Evolutionary conservation across 2,329 filamentous ascomycete species (phyloP), one percentile per base, ranked within the genome.

Genomic region (Neurospora crassa): DNA sequence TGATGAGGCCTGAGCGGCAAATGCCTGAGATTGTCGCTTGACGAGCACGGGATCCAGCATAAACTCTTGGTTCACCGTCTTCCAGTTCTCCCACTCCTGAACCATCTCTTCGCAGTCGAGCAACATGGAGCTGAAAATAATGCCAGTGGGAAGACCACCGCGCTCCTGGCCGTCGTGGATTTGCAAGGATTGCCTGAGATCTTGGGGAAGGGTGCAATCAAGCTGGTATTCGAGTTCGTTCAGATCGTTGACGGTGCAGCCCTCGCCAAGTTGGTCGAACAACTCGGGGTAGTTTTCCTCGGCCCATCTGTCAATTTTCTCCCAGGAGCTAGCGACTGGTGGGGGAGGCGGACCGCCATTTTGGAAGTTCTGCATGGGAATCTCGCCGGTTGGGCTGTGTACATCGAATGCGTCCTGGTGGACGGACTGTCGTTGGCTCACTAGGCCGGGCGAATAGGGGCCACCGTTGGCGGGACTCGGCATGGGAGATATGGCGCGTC

Each of bases 21-120:
- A 85, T 3, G 92, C 90, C 24, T 88, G 84, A 18, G 90, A 84
- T 5, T 91, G 89, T 71, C 82, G 90, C 79, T 80, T 84, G 75
- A 83, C 85, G 77, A 81, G 83, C 68, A 76, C 71, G 40, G 81
- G 89, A 79, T 89, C 85, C 59, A 88, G 85, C 72, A 98, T 86
- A 80, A 92, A 97, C 78, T 97, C 93, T 72, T 95, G 90, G 79
- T 97, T 97, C 74, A 99, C 96, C 74, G 89, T 90, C 77, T 93
- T 90, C 96, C 96, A 99, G 79, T 97, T 96, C 77, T 92, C 91
- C 93, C 95, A 98, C 80, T 99, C 96, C 80, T 97, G 94, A 29
- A 97, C 91, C 76, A 99, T 97, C 79, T 99, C 96, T 81, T 99
- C 96, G 79, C 96, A 98, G 81, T 99, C 96, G 71, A 99, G 88